Evolutionary conservation across 1,284 basidiomycete genomes (phyloP).

Genomic region (Erythrobasidium hasegawianum): DNA sequence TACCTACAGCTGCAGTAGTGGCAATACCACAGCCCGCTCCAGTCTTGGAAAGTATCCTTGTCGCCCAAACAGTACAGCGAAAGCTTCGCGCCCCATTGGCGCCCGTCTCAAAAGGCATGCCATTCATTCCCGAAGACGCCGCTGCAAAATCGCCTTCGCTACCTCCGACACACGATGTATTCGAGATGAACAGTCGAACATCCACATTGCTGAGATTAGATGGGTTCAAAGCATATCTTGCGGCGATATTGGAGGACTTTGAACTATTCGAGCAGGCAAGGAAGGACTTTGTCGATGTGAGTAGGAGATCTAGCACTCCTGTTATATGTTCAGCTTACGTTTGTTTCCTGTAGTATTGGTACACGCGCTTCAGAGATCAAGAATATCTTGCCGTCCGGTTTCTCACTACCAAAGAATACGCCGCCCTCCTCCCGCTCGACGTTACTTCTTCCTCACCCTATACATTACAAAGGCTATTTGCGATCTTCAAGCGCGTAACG

Average conservation of each 20-base stretch:
- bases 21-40: background rate
- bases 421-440: background rate
- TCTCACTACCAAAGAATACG: constrained; percentile 1
- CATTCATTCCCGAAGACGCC: background rate
- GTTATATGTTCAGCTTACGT: background rate
- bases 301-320: background rate
- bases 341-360: constrained; percentile 15
- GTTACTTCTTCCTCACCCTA: too few species aligned
- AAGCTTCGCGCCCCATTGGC: background rate
- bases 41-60: background rate
- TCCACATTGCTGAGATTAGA: background rate
- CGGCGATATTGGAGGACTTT: constrained; percentile 9
- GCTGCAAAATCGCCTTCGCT: background rate
- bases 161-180: background rate
- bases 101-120: background rate
- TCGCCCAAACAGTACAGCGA: background rate
- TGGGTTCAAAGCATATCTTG: constrained; percentile 6
- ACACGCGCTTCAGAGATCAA: constrained; percentile 7
- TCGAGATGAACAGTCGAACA: background rate
- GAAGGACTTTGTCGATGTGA: constrained; percentile 24
- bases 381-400: constrained; percentile 16
- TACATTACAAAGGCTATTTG: too few species aligned
- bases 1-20: background rate
- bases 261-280: constrained; percentile 6
- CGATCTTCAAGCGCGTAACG: too few species aligned